A percentile compares a stretch with the other conserved stretches of the same genome.
These are phyloP conservation scores for Pseudocercospora musae DNA, from an alignment of 2,329 filamentous ascomycete species.

Conservation along the genomic window DNA sequence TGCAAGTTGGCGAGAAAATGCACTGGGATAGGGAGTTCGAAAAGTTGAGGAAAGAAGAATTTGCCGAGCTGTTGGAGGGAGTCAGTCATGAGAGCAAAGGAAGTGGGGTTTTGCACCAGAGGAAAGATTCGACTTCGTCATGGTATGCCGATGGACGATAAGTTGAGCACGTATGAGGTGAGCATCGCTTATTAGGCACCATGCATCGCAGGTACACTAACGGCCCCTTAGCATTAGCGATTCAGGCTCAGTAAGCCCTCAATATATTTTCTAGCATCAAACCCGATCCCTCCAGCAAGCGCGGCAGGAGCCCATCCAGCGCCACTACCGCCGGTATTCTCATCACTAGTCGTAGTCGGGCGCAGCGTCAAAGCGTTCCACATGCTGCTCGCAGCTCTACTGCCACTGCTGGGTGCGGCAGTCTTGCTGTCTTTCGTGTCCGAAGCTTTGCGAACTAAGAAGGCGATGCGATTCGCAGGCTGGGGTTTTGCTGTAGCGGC, in stretches of 20 bases:
- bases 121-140: background rate
- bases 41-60: background rate
- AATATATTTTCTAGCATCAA: conserved; percentile 73
- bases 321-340: conserved; percentile 21
- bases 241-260: conserved; percentile 67
- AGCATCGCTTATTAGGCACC: background rate
- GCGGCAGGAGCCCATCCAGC: conserved; percentile 42
- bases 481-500: conserved; percentile 1
- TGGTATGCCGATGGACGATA: conserved; percentile 1
- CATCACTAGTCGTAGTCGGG: conserved; percentile 18
- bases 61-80: background rate
- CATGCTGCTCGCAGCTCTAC: conserved; percentile 31
- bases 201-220: background rate
- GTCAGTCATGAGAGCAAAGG: background rate
- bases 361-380: conserved; percentile 28
- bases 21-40: background rate
- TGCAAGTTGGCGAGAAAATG: background rate
- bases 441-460: conserved; percentile 40
- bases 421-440: conserved; percentile 13
- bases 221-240: too few species aligned
- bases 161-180: background rate
- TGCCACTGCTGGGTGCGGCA: conserved; percentile 12
- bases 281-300: conserved; percentile 69
- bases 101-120: background rate
- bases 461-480: conserved; percentile 39